phyloP scores from a whole-genome alignment of 2,329 filamentous ascomycete species.

The Fusarium circinatum region DNA sequence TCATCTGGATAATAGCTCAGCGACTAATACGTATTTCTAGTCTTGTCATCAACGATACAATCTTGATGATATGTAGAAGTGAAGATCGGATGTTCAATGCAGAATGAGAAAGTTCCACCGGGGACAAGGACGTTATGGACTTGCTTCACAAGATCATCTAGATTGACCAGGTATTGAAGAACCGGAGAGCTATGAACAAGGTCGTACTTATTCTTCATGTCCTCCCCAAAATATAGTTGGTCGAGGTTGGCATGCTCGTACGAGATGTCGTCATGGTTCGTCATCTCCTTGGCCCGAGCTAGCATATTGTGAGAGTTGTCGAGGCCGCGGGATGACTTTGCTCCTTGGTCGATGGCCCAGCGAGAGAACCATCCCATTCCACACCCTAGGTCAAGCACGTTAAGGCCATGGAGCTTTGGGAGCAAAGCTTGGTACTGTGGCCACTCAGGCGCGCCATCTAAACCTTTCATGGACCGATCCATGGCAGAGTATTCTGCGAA shows the following conservation, averaged over 20 bases:
- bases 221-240: accelerated
- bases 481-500: neutral
- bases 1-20: neutral
- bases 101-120: neutral
- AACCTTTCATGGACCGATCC: neutral
- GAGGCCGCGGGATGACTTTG: neutral
- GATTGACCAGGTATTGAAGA: neutral
- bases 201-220: neutral
- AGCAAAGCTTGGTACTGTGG: neutral
- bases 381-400: neutral
- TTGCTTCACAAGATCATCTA: neutral
- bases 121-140: neutral
- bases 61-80: neutral
- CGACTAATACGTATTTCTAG: neutral
- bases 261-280: neutral
- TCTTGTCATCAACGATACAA: neutral
- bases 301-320: neutral
- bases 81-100: neutral
- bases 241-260: neutral
- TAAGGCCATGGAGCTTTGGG: neutral
- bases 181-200: neutral
- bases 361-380: neutral
- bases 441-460: neutral
- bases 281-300: neutral
- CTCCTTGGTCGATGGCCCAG: neutral